These are phyloP conservation scores for Rhodotorula sp. DNA, from an alignment of 1,284 basidiomycete genomes.

Conservation along the genomic window DNA sequence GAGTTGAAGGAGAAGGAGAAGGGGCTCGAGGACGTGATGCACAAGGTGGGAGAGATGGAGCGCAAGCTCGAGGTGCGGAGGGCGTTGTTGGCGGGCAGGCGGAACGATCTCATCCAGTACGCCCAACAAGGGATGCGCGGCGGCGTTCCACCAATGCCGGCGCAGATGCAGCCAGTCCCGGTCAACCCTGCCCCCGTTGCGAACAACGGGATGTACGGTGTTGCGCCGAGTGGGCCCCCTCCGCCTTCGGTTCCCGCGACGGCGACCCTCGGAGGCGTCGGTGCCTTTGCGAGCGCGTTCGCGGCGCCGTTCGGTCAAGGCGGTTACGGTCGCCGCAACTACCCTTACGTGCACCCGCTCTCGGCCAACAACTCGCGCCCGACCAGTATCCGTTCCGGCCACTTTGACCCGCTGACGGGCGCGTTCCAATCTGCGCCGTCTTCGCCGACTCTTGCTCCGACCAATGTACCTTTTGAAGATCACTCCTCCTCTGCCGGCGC, in stretches of 20 bases:
- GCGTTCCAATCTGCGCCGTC: conserved; percentile 34
- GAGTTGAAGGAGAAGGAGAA: conserved; percentile 46
- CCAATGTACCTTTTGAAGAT: conserved; percentile 30
- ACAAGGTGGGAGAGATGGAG: conserved; percentile 70
- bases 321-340: conserved; percentile 31
- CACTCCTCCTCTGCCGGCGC: background rate
- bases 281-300: conserved; percentile 30
- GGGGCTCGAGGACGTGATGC: conserved; percentile 61
- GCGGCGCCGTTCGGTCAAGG: conserved; percentile 30
- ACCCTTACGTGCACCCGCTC: conserved; percentile 29
- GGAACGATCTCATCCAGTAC: conserved; percentile 32
- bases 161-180: too few relatives aligned
- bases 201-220: conserved; percentile 6
- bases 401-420: conserved; percentile 32
- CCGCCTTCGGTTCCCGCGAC: conserved; percentile 8
- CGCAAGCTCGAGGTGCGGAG: conserved; percentile 45
- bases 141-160: background rate
- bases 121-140: conserved; percentile 12
- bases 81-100: conserved; percentile 32
- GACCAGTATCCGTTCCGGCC: conserved; percentile 31
- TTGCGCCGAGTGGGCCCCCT: background rate
- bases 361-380: conserved; percentile 34
- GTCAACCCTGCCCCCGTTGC: too few relatives aligned
- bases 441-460: conserved; percentile 31
- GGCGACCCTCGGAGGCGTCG: conserved; percentile 30